Base-by-base conservation (phyloP, 2,329 filamentous ascomycete genomes). In the Knoxdaviesia proteae region DNA sequence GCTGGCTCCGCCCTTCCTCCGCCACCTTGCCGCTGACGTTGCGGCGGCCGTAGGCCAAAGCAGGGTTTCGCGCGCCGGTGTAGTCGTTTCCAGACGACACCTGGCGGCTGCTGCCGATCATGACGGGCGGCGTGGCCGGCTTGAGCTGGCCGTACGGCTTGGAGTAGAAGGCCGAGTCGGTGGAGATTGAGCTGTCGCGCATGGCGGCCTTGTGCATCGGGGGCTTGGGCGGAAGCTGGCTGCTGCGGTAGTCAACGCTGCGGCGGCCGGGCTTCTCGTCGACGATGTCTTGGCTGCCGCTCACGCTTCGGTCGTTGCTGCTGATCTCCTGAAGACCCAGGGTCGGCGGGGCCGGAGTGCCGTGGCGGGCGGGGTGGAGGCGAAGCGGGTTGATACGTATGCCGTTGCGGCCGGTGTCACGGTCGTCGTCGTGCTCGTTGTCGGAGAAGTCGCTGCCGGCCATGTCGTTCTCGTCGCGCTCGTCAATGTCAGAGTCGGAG, bases 21-120 rank as follows among this genome's bases (percentile, higher is more conserved):
- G 69, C 79, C 44, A 76, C 58, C 62, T 80, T 83, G 1, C 80
- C 81, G 53, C 79, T 84, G 3, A 83, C 78, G 47, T 79, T 74
- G 39, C 78, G 61, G 39, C 69, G 61, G 11, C 58, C 61, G 42
- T 61, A 61, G 1, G 52, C 52, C 31, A 50, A 47, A 7, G 58
- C 51, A 34, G 20, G 3, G 20, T 20, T 20, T 20, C 53, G 46
- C 46, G 48, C 49, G 32, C 53, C 52, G 32, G 60, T 60, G 44
- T 64, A 70, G 51, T 78, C 74, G 45, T 70, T 73, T 1, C 73
- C 74, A 5, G 68, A 70, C 8, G 69, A 74, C 5, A 75, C 62
- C 53, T 77, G 71, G 39, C 72, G 61, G 31, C 54, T 58, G 29
- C 51, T 53, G 9, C 65, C 68, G 8, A 75, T 53, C 48, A 72